These are phyloP conservation scores for Mytilinidion resinicola DNA, from an alignment of 495 filamentous ascomycete genomes.

Conservation along the genomic window DNA sequence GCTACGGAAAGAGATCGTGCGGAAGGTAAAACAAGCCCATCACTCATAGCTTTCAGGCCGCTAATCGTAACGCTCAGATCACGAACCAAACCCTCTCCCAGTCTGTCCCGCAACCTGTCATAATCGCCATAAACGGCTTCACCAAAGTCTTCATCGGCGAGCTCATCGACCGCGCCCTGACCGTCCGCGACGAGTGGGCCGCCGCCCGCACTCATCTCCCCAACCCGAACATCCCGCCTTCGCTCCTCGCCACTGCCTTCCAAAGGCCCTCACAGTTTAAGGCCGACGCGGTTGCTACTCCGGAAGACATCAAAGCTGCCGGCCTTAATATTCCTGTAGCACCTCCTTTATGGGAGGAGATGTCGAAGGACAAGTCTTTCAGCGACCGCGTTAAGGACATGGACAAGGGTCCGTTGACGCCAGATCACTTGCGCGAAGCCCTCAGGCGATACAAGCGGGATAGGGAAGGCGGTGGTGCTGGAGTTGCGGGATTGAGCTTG, in stretches of 20 bases:
- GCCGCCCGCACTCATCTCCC: conserved; percentile 36
- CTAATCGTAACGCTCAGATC: conserved; percentile 41
- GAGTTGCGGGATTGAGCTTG: conserved; percentile 64
- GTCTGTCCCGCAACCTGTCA: conserved; percentile 70
- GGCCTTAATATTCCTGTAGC: not conserved
- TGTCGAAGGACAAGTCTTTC: conserved; percentile 7
- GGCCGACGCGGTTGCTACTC: conserved; percentile 1
- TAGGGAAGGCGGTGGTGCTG: conserved; percentile 59
- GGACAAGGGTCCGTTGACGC: conserved; percentile 64
- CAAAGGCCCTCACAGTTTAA: conserved; percentile 10
- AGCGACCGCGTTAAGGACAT: conserved; percentile 34
- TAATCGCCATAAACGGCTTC: conserved; percentile 71
- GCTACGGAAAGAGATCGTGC: conserved; percentile 46
- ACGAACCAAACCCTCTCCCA: conserved; percentile 86
- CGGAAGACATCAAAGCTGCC: conserved; percentile 2
- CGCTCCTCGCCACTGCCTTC: conserved; percentile 19
- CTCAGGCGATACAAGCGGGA: conserved; percentile 64
- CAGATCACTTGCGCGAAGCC: conserved; percentile 77
- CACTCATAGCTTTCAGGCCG: too few relatives aligned
- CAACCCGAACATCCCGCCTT: conserved; percentile 22
- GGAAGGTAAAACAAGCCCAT: conserved; percentile 37
- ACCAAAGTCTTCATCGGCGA: conserved; percentile 81
- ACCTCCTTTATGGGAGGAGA: conserved; percentile 4
- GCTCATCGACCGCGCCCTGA: conserved; percentile 71
- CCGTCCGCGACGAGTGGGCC: conserved; percentile 73